Base-by-base conservation (phyloP, 2,329 filamentous ascomycete species). In the Thelonectria blattea region DNA sequence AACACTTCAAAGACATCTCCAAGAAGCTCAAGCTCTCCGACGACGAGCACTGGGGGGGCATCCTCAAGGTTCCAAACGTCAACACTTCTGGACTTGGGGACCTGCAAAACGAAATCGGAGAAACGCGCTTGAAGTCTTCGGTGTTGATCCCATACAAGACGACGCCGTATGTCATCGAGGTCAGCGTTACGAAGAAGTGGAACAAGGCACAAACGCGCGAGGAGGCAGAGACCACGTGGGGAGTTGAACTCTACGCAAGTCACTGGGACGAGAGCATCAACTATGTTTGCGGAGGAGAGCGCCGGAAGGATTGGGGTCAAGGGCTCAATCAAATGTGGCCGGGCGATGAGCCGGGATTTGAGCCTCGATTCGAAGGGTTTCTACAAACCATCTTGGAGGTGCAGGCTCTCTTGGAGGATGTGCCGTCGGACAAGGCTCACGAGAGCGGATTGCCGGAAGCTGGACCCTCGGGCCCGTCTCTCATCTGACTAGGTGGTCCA, bases 241-340 rank as follows among this genome's bases (percentile, higher is more conserved):
- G 69, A 1, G 56, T 78, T 18, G 72, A 75, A 34, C 51, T 77
- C 15, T 74, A 73, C 60, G 75, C 71, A 14, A 60, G 63, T 46
- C 71, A 76, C 47, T 79, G 76, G 76, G 75, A 76, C n/a, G 75
- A 74, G 49, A 71, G 67, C 39, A 66, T 76, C 34, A 76, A 76
- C 48, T 62, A 71, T 45, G 54, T 62, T 20, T 70, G 56, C 14
- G 58, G 63, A 15, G 66, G 63, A 17, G 66, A 65, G 10, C 58
- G 60, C 14, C 68, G 67, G 12, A 75, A 70, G 50, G 69, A 75
- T 27, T 76, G 73, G 71, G 75, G 73, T 10, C 53, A 66, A 18
- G 64, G 60, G 15, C 63, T 76, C 41, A 63, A 62, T 27, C 60
- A 72, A 46, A 65, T 78, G 17, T 78, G 76, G 76, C 58, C 62